These are phyloP conservation scores for Paramarasmius palmivorus DNA, from an alignment of 1,284 basidiomycete genomes.

Conservation along the genomic window DNA sequence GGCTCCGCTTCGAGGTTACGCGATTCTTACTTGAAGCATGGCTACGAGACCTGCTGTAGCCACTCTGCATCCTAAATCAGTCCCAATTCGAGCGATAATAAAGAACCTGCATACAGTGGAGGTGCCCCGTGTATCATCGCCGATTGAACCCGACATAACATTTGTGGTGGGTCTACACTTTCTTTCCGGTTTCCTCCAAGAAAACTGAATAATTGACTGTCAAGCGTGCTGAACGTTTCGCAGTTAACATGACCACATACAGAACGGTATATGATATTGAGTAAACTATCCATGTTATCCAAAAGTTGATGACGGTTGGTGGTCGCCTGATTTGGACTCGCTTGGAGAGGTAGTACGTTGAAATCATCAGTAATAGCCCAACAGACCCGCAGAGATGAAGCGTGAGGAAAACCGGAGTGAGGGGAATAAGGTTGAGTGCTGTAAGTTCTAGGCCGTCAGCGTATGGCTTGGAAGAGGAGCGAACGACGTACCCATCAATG, in stretches of 20 bases:
- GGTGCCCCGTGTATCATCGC: slow-evolving; percentile 52
- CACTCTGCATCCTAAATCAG: slow-evolving; percentile 34
- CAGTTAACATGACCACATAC: slow-evolving; percentile 34
- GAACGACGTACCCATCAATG: no score
- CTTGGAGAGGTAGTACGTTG: slow-evolving; percentile 45
- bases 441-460: no score
- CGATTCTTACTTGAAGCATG: slow-evolving; percentile 44
- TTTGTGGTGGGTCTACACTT: slow-evolving; percentile 23
- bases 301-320: slow-evolving; percentile 53
- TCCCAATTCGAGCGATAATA: not conserved
- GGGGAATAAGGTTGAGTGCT: slow-evolving; percentile 17
- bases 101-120: slow-evolving; percentile 44
- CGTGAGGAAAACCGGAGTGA: slow-evolving; percentile 36
- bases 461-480: no score
- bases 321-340: slow-evolving; percentile 41
- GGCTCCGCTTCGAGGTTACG: not conserved
- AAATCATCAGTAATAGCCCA: slow-evolving; percentile 46
- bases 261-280: slow-evolving; percentile 50
- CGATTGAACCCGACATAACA: slow-evolving; percentile 50
- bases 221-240: not conserved
- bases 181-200: slow-evolving; percentile 11
- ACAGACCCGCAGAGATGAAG: slow-evolving; percentile 51
- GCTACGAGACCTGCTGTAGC: slow-evolving; percentile 47
- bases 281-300: slow-evolving; percentile 52
- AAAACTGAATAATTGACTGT: slow-evolving; percentile 39